These are phyloP conservation scores for Syncephalastrum monosporum DNA, from an alignment of 371 early-diverging fungal species.

Conservation along the genomic window DNA sequence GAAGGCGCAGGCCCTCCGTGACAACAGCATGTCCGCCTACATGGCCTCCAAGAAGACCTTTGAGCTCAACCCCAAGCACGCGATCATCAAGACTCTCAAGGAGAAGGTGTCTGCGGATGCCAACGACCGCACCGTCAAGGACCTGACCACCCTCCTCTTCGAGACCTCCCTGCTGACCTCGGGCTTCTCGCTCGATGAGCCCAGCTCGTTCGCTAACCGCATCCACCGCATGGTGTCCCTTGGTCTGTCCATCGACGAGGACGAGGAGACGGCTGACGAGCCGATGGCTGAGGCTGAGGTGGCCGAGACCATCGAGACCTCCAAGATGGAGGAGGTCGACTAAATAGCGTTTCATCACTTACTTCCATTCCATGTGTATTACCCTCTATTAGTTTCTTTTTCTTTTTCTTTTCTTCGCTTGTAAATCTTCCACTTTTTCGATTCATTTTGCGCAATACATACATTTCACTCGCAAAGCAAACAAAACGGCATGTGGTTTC, in stretches of 20 bases:
- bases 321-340: slow-evolving; percentile 98
- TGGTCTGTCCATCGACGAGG: slow-evolving; percentile 92
- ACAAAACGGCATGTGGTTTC: no score
- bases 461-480: no score
- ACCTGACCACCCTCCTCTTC: slow-evolving; percentile 90
- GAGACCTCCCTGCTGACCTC: slow-evolving; percentile 94
- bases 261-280: slow-evolving; percentile 55
- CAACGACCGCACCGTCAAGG: slow-evolving; percentile 97
- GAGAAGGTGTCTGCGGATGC: slow-evolving; percentile 86
- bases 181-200: slow-evolving; percentile 97
- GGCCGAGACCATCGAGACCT: slow-evolving; percentile 72
- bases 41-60: slow-evolving; percentile 98
- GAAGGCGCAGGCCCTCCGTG: slow-evolving; percentile 98
- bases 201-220: slow-evolving; percentile 88
- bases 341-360: slow-evolving; percentile 45
- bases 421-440: not conserved
- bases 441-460: not conserved
- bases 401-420: not conserved
- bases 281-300: slow-evolving; percentile 41
- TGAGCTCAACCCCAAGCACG: slow-evolving; percentile 95
- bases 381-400: not conserved
- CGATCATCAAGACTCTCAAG: slow-evolving; percentile 92
- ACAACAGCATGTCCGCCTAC: slow-evolving; percentile 94
- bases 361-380: not conserved
- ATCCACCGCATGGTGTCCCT: slow-evolving; percentile 99